phyloP scores from a whole-genome alignment of 495 filamentous ascomycete species.

The Aspergillus diversus region DNA sequence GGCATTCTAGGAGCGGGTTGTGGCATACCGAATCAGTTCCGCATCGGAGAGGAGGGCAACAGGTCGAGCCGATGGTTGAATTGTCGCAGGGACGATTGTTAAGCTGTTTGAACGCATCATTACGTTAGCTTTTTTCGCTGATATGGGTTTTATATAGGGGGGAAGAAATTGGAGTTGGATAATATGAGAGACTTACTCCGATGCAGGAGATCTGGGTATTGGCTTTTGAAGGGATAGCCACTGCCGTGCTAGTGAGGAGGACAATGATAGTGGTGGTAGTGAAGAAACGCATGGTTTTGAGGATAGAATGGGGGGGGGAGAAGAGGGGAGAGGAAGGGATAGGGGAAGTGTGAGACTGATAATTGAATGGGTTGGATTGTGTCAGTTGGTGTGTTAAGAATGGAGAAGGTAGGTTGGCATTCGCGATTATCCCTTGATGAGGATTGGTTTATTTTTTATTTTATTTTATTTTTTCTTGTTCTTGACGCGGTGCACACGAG shows the following conservation, averaged over 20 bases:
- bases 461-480: not conserved
- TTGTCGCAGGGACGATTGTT: not conserved
- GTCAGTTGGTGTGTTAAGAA: not conserved
- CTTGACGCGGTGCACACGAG: not conserved
- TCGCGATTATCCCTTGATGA: constrained; percentile 11
- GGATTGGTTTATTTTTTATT: not conserved
- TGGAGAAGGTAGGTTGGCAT: not conserved
- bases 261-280: not conserved
- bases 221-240: constrained; percentile 2
- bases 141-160: not conserved
- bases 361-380: not conserved
- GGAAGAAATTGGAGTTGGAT: not conserved
- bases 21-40: not conserved
- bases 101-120: not conserved
- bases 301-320: not conserved
- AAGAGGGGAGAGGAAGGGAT: not conserved
- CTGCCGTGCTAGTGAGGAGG: constrained; percentile 4
- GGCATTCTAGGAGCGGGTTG: not conserved
- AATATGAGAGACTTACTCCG: not conserved
- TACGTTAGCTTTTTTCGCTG: not conserved
- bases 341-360: not conserved
- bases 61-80: not conserved
- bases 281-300: constrained; percentile 4
- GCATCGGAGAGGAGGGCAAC: not conserved
- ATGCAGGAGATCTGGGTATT: constrained; percentile 2